Evolutionary conservation across 208 protist species (phyloP), one percentile per base, ranked within the genome.

Genomic region (Trypanosoma brucei): DNA sequence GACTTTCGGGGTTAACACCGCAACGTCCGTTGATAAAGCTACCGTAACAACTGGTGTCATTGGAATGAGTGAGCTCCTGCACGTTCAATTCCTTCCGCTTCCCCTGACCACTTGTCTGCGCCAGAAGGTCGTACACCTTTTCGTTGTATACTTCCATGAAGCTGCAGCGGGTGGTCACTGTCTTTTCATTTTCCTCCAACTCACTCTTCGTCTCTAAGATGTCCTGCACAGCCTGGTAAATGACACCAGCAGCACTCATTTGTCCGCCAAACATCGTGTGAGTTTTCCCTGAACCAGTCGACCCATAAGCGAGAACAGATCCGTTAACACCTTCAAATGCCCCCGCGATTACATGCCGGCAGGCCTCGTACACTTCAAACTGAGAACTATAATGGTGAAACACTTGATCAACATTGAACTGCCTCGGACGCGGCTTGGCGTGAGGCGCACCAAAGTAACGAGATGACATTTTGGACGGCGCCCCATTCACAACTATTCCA

Each of bases 121-220:
- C 67, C 1, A 93, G 71, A 13, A 96, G 66, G 54, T 96, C 91
- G 46, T 83, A 91, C 1, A 96, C 83, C 1, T 90, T 81, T 48
- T 94, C 91, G 69, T 96, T 96, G 68, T 96, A 96, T 7, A 96
- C 78, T 64, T 96, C 91, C 3, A 91, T 42, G 64, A 94, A 96
- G 48, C 65, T 85, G 63, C 88, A 84, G 55, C 75, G 76, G 30
- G 92, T 36, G 6, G 62, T 72, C 11, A 93, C 85, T 0, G 59
- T 45, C 52, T 87, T 86, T 9, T 66, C 58, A 13, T 80, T 82
- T 34, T 72, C 67, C 61, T 90, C 79, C 33, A 91, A 65, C 6
- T 75, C 76, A 11, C 67, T 65, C 74, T 87, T 88, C 52, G 81
- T 73, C 0, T 83, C 75, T 36, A 93, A 88, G 62, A 96, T 87